Base-by-base conservation (phyloP, 768 basidiomycete species). In the Cystobasidiopsis lactophilus region DNA sequence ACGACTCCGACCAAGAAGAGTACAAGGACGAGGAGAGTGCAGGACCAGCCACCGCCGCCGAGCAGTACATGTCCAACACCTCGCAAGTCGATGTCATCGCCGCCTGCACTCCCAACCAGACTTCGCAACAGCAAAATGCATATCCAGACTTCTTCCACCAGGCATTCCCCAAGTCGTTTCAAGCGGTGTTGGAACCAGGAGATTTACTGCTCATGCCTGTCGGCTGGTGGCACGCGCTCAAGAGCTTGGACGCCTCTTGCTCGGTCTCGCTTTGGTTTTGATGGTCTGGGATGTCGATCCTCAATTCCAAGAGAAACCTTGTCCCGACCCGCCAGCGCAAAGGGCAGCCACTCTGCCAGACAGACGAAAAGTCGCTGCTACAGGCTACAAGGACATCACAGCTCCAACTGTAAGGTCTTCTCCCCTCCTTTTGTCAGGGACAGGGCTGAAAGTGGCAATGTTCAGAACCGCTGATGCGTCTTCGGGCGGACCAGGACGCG, bases 191-290 rank as follows among this genome's bases (percentile, higher is more conserved):
- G 1, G 68, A 72, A 51, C 78, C 86, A 1, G 91, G 89, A 0
- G 91, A 96, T 66, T 52, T 89, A 40, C 69, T 96, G 41, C 81
- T 82, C 63, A 79, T 95, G 58, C 91, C 91, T 19, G 80, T 82
- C 46, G 58, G 59, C 19, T 91, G 85, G 85, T 91, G 85, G 85
- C 85, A 91, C 66, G 80, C 79, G 19, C 53, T 63, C 51, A 47
- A 54, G 35, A 48, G 53, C 26, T 50, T 63, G 38, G 59, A 60
- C 41, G 37, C 29, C 9, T 59, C 58, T 30, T 63, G 61, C 52
- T 54, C 52, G 11, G 60, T 63, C 5, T 58, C 57, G 18, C 55
- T 61, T 10, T 63, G 62, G 62, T 63, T 60, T 52, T 63, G 40
- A 53, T 23, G 41, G 26, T 16, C n/a, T n/a, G n/a, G n/a, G n/a